phyloP scores from a whole-genome alignment of 345 rosid species.

The Populus davidiana region DNA sequence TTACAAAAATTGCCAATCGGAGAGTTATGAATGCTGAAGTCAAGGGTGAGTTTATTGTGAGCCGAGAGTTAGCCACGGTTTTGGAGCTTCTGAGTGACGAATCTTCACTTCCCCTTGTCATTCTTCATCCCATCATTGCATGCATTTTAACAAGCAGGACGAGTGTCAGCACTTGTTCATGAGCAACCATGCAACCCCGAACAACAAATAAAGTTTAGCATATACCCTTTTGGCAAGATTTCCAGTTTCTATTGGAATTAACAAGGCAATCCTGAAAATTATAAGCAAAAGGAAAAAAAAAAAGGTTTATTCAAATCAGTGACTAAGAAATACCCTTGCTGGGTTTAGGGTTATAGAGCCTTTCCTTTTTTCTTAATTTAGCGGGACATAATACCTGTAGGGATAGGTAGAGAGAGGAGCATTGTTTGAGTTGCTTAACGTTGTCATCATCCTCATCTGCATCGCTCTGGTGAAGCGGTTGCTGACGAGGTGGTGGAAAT shows the following conservation, averaged over 20 bases:
- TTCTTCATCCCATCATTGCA: slow-evolving; percentile 47
- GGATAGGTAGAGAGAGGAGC: slow-evolving; percentile 69
- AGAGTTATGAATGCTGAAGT: background rate
- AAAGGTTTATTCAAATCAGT: background rate
- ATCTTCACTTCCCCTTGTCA: slow-evolving; percentile 25
- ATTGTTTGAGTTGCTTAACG: slow-evolving; percentile 82
- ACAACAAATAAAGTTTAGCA: background rate
- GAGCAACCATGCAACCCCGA: background rate
- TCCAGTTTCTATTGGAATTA: slow-evolving; percentile 72
- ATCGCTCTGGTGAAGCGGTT: slow-evolving; percentile 53
- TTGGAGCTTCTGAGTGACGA: background rate
- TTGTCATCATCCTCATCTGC: slow-evolving; percentile 82
- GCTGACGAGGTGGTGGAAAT: background rate
- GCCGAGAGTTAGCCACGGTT: background rate
- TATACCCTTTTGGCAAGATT: slow-evolving; percentile 77
- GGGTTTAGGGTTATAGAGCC: slow-evolving; percentile 21
- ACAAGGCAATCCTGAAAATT: slow-evolving; percentile 71
- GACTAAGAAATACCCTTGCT: background rate
- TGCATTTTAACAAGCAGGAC: slow-evolving; percentile 18
- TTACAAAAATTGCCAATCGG: background rate
- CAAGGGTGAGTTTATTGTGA: background rate
- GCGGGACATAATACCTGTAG: slow-evolving; percentile 46
- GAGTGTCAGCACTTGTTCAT: background rate
- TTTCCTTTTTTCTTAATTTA: background rate
- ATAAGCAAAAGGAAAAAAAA: background rate